Base-by-base conservation (phyloP, 441 rosid genomes). In the Erysimum cheiri region DNA sequence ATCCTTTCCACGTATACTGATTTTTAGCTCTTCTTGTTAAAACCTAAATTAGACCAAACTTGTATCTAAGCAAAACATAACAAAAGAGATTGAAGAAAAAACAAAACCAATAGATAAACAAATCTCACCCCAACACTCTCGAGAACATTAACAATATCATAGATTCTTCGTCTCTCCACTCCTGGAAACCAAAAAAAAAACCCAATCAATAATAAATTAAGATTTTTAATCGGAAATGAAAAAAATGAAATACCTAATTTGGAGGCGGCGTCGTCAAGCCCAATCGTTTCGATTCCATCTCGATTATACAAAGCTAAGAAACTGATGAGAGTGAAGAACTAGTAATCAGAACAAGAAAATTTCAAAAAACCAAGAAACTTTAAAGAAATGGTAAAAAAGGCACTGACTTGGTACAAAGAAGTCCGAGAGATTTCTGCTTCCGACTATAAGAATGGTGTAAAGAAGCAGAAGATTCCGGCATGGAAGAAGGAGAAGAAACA, bases 1-100 rank as follows among this genome's bases (percentile, higher is more conserved):
- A 89, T 2, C 98, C 98, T 77, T 84, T 93, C 97, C 98, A 91
- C 1, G 90, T 85, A 65, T 93, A 93, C 69, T 84, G 88, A 69
- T 93, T 93, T 77, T 93, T 93, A 0, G 93, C 98, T 62, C 76
- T 91, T 76, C 85, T 89, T 6, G 84, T 67, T 17, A 91, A 87
- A 81, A 91, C 95, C 98, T 93, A 72, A 67, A 60, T 4, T 26
- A 12, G 26, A 74, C 15, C 36, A 58, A 24, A 75, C 33, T 55
- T 31, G 4, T 26, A 14, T 40, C 9, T 17, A 64, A 78, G 52
- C 32, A 15, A 69, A 19, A 71, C 19, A 29, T 1, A 14, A 60
- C 4, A 52, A 4, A n/a, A 9, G 8, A 22, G 35, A 13, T 29
- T 11, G 2, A 33, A 3, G 2, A 24, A 44, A 6, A 13, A 40